Evolutionary conservation across 2,329 filamentous ascomycete species (phyloP).

Genomic region (Sclerotinia subarctica): DNA sequence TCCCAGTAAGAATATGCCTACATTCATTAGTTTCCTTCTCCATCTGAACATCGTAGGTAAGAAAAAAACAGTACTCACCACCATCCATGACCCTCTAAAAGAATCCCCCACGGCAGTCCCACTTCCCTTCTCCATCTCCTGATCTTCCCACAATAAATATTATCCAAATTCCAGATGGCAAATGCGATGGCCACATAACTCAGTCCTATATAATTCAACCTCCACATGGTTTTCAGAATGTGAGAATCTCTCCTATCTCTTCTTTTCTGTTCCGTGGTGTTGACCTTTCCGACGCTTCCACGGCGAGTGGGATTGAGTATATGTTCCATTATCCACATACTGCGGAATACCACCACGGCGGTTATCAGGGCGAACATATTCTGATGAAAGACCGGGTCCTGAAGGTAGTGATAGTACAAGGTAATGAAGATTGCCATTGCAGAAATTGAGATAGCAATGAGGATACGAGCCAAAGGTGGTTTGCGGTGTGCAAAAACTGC

Average conservation of each 20-base stretch:
- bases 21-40: neutral
- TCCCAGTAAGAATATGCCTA: constrained; percentile 6
- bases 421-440: neutral
- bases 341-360: neutral
- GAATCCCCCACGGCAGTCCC: neutral
- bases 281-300: neutral
- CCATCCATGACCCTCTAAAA: neutral
- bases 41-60: neutral
- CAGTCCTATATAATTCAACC: neutral
- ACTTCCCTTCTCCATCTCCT: neutral
- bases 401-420: constrained; percentile 3
- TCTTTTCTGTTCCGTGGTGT: neutral
- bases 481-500: neutral
- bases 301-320: neutral
- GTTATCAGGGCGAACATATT: constrained; percentile 7
- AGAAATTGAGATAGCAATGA: neutral
- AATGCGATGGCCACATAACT: neutral
- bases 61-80: neutral
- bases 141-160: neutral
- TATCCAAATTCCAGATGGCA: constrained; percentile 7
- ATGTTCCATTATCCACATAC: constrained; percentile 6
- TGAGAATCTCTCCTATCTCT: neutral
- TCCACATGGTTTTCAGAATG: neutral
- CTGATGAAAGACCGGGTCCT: constrained; percentile 5
- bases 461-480: neutral